Conservation (phyloP, 164 flowering plant genomes). For the Dillenia turbinata region DNA sequence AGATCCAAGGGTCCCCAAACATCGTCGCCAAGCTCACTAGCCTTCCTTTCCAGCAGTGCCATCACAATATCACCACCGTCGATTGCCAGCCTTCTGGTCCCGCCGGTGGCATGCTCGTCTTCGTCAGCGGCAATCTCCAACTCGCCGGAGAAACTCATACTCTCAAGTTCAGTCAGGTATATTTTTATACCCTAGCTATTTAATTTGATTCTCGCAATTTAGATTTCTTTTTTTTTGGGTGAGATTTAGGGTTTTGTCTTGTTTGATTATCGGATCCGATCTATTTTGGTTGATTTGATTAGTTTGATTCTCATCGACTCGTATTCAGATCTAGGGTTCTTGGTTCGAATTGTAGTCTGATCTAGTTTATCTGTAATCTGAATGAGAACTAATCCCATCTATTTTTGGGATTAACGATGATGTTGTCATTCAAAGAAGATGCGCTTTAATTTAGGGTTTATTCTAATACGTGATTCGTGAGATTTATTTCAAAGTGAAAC, state of each 20-base stretch:
- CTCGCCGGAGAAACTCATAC: constrained; percentile 83
- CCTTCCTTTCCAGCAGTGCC: constrained; percentile 82
- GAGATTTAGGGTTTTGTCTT: constrained; percentile 1
- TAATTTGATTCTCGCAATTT: background rate
- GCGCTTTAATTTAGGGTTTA: too few species aligned
- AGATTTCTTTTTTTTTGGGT: background rate
- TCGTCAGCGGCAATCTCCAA: constrained; percentile 78
- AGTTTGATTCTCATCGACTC: background rate
- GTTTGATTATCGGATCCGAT: background rate
- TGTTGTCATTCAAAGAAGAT: too few species aligned
- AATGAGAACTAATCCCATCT: too few species aligned
- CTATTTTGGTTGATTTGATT: constrained; percentile 3
- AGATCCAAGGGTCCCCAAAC: constrained; percentile 60
- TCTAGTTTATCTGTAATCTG: too few species aligned
- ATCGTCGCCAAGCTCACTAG: constrained; percentile 66
- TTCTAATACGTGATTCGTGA: too few species aligned
- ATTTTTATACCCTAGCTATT: background rate
- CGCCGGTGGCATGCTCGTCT: constrained; percentile 76
- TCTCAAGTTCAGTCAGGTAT: constrained; percentile 87
- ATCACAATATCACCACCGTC: constrained; percentile 73
- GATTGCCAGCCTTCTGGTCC: constrained; percentile 89
- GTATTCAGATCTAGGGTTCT: background rate
- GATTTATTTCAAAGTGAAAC: too few species aligned
- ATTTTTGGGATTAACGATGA: too few species aligned
- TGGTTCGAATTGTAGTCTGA: background rate